Conservation (phyloP, 2,329 filamentous ascomycete species). For the Raffaelea deltoideospora region DNA sequence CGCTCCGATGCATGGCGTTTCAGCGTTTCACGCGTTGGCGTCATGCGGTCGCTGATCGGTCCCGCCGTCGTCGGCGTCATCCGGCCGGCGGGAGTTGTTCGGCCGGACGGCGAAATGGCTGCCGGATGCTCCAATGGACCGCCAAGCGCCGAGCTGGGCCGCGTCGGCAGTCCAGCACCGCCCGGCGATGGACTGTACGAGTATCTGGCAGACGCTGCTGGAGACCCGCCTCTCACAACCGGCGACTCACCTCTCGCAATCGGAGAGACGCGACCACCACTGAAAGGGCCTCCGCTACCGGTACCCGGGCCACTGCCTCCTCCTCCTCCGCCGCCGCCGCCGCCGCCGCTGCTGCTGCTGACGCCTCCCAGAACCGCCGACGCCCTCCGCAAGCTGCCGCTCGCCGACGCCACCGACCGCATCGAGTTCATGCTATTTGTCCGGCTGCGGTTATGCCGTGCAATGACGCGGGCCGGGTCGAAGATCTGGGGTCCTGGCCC, state of each 20-base stretch:
- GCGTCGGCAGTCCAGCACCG: not conserved
- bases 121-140: no score
- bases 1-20: constrained; percentile 6
- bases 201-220: no score
- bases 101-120: not conserved
- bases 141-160: no score
- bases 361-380: not conserved
- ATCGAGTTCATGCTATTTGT: constrained; percentile 6
- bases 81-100: not conserved
- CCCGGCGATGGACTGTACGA: not conserved
- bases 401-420: constrained; percentile 3
- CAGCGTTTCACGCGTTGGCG: constrained; percentile 6
- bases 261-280: not conserved
- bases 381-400: not conserved
- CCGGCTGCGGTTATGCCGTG: constrained; percentile 6
- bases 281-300: not conserved
- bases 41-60: constrained; percentile 3
- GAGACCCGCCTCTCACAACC: no score
- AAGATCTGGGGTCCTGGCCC: constrained; percentile 2
- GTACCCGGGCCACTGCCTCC: not conserved
- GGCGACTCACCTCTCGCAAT: no score
- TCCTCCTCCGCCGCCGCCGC: not conserved
- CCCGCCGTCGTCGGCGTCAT: constrained; percentile 1
- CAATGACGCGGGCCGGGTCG: constrained; percentile 7
- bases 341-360: not conserved